Conservation (phyloP, 345 rosid genomes). For the Toxicodendron radicans region DNA sequence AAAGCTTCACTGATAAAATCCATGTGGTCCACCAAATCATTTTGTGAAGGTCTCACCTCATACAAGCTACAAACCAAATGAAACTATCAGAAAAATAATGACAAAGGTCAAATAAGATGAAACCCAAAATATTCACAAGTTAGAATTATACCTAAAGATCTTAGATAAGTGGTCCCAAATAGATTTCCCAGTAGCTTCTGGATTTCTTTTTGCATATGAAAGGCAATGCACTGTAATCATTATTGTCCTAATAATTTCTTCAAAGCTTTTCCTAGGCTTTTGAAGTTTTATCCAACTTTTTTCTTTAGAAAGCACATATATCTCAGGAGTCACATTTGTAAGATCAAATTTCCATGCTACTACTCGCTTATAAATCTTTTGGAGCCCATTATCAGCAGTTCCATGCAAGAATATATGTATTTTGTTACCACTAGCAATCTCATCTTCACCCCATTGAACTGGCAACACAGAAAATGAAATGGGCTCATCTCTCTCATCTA, state of each 20-base stretch:
- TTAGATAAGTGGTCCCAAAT: conserved; percentile 64
- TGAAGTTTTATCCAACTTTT: conserved; percentile 62
- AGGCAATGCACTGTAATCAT: conserved; percentile 59
- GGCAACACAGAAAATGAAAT: conserved; percentile 68
- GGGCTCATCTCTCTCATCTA: conserved; percentile 49
- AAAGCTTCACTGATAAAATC: conserved; percentile 61
- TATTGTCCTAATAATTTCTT: conserved; percentile 47
- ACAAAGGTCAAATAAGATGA: conserved; percentile 8
- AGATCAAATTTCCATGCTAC: conserved; percentile 79
- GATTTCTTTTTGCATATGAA: conserved; percentile 55
- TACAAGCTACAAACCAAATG: conserved; percentile 44
- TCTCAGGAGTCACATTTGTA: conserved; percentile 44
- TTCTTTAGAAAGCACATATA: conserved; percentile 65
- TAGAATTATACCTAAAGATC: conserved; percentile 47
- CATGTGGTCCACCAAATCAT: conserved; percentile 76
- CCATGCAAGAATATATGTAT: conserved; percentile 56
- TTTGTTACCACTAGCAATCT: conserved; percentile 24
- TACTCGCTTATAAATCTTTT: conserved; percentile 52
- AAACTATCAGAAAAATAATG: background rate
- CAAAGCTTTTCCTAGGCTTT: conserved; percentile 79
- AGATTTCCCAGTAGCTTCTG: conserved; percentile 51
- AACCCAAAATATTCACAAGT: conserved; percentile 3
- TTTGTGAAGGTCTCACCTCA: conserved; percentile 68
- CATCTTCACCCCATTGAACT: conserved; percentile 46
- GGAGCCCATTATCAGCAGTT: conserved; percentile 55